Conservation (phyloP, 345 rosid species). For the Arabidopsis arenosa region DNA sequence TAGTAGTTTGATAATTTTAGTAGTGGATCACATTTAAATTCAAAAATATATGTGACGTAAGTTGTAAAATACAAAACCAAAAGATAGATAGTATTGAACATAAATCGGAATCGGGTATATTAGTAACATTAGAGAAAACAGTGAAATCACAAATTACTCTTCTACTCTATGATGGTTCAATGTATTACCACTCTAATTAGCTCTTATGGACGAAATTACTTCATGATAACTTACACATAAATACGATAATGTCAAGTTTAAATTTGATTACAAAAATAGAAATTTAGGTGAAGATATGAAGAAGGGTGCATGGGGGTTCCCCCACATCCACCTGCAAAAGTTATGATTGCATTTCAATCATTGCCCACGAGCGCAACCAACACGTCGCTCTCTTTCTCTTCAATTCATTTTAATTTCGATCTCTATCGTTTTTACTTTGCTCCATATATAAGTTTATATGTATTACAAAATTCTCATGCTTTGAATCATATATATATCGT, state of each 20-base stretch:
- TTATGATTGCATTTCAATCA: slow-evolving; percentile 44
- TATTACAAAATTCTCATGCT: slow-evolving; percentile 36
- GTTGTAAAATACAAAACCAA: slow-evolving; percentile 4
- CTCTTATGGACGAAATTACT: slow-evolving; percentile 2
- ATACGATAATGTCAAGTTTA: slow-evolving; percentile 3
- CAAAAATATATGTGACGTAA: too few species aligned
- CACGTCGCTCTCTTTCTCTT: slow-evolving; percentile 30
- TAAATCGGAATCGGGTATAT: background rate
- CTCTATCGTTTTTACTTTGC: slow-evolving; percentile 23
- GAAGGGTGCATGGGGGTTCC: slow-evolving; percentile 29
- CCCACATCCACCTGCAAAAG: slow-evolving; percentile 48
- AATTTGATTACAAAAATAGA: background rate
- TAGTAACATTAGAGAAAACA: background rate
- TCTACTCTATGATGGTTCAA: background rate
- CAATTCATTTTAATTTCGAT: slow-evolving; percentile 10
- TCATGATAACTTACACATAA: background rate
- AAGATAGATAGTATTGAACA: background rate
- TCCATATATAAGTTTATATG: slow-evolving; percentile 28
- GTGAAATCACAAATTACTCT: background rate
- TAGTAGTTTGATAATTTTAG: too few species aligned
- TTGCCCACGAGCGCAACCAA: slow-evolving; percentile 47
- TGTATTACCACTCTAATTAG: background rate
- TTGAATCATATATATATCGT: slow-evolving; percentile 36
- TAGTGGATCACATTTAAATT: too few species aligned
- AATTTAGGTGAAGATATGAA: slow-evolving; percentile 42